Evolutionary conservation across 1,284 basidiomycete genomes (phyloP), one percentile per base, ranked within the genome.

Genomic region (Ceratobasidium sp.): DNA sequence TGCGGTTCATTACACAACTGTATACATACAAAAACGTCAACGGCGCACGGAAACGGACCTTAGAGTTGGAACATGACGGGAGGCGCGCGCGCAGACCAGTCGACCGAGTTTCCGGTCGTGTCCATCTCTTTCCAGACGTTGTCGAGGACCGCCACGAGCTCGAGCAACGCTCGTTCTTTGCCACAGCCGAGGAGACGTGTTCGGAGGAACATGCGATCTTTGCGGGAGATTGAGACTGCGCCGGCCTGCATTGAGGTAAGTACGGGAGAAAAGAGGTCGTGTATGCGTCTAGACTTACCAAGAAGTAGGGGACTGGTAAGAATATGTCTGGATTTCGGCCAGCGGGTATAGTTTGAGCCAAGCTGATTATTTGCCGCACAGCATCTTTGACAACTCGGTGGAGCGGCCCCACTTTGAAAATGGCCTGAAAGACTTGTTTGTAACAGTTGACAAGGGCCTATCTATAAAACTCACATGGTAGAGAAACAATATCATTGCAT

Each of bases 321-420:
- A 70, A 70, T 38, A 70, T 70, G 26, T 70, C 66, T n/a, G 66
- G 66, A 47, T 70, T 70, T 8, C 66, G 66, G 21, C 66, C 66
- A 70, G 66, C 66, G 28, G 66, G 66, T 32, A 70, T 70, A 28
- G 66, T 70, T 32, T 70, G 66, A 9, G 66, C 66, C 21, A 70
- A 43, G 18, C 66, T 70, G 38, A 70, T 70, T 26, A 70, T 70
- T 58, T 70, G 66, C 26, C 66, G 66, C 57, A 70, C 66, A 38
- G 66, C 66, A 23, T 70, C 66, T 43, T 70, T 70, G 8, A 70
- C 54, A 2, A 43, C 66, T 52, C 66, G 52, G 54, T 70, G 66
- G 9, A 70, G 54, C 44, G 66, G 66, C 8, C 66, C 66, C 46
- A 70, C 66, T 32, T 70, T 70, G 66, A 57, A 57, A 30, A 70